phyloP scores from a whole-genome alignment of 2,329 filamentous ascomycete genomes.

The Pseudocercospora pini-densiflorae region DNA sequence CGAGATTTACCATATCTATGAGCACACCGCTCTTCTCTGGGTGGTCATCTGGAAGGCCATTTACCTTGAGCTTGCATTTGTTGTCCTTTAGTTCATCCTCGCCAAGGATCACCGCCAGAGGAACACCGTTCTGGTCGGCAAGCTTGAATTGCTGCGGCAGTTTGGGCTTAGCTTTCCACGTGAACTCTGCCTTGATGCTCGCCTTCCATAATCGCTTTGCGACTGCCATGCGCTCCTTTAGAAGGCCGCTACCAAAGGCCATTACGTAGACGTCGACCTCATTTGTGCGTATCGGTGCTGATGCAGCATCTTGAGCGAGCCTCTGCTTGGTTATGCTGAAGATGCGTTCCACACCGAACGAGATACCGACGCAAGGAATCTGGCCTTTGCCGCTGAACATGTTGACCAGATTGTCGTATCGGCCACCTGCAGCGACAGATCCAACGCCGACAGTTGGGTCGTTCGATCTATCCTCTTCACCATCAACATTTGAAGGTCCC shows the following conservation, averaged over 20 bases:
- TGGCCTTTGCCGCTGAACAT: constrained; percentile 81
- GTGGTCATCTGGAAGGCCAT: constrained; percentile 79
- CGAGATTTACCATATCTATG: constrained; percentile 67
- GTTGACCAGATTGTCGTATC: constrained; percentile 90
- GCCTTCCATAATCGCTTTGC: constrained; percentile 80
- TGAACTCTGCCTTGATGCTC: constrained; percentile 88
- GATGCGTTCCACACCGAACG: constrained; percentile 94
- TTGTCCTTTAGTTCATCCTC: constrained; percentile 85
- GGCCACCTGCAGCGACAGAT: constrained; percentile 84
- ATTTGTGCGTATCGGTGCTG: constrained; percentile 64
- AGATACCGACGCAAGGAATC: constrained; percentile 89
- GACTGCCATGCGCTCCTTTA: constrained; percentile 83
- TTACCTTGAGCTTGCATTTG: constrained; percentile 86
- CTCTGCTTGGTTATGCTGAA: constrained; percentile 88
- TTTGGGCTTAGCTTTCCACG: constrained; percentile 89
- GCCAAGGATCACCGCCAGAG: constrained; percentile 86
- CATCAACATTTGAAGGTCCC: constrained; percentile 40
- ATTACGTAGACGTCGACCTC: constrained; percentile 93
- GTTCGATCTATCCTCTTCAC: constrained; percentile 71
- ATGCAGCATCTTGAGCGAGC: constrained; percentile 65
- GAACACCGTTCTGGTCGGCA: constrained; percentile 77
- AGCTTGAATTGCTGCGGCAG: constrained; percentile 88
- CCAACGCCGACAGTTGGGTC: constrained; percentile 84
- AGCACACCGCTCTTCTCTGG: constrained; percentile 87
- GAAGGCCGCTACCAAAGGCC: constrained; percentile 84